phyloP scores from a whole-genome alignment of 139 green algal genomes.

The Tetratostichococcus sp. region DNA sequence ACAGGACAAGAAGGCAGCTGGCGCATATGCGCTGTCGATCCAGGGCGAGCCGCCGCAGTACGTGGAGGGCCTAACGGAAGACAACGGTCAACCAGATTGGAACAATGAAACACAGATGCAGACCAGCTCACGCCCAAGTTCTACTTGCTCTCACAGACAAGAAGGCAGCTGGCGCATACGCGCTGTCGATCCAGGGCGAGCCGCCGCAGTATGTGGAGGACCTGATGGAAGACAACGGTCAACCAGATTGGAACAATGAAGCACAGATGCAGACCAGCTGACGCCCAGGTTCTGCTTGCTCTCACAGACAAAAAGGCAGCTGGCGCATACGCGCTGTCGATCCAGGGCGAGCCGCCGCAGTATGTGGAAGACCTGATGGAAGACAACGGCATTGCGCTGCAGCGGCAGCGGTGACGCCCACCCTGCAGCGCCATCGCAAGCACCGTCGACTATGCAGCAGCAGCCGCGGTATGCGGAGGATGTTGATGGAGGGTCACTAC shows the following conservation, averaged over 20 bases:
- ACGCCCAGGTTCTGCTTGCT: too few relatives aligned
- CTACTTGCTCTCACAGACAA: conserved; percentile 10
- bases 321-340: conserved; percentile 32
- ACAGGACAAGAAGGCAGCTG: conserved; percentile 26
- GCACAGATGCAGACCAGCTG: too few relatives aligned
- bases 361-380: conserved; percentile 18
- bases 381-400: not conserved
- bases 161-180: conserved; percentile 29
- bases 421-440: too few relatives aligned
- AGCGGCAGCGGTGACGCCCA: not conserved
- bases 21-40: conserved; percentile 34
- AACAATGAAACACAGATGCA: too few relatives aligned
- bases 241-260: too few relatives aligned
- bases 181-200: conserved; percentile 21
- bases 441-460: too few relatives aligned
- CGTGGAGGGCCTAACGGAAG: conserved; percentile 11
- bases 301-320: conserved; percentile 24
- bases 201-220: conserved; percentile 17
- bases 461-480: too few relatives aligned
- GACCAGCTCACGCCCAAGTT: not conserved
- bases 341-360: conserved; percentile 22
- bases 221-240: conserved; percentile 4
- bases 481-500: too few relatives aligned
- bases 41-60: conserved; percentile 21
- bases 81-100: too few relatives aligned